A percentile compares a stretch with the other conserved stretches of the same genome.
These are phyloP conservation scores for Coprinopsis sp. DNA, from an alignment of 768 basidiomycete genomes.

Conservation along the genomic window DNA sequence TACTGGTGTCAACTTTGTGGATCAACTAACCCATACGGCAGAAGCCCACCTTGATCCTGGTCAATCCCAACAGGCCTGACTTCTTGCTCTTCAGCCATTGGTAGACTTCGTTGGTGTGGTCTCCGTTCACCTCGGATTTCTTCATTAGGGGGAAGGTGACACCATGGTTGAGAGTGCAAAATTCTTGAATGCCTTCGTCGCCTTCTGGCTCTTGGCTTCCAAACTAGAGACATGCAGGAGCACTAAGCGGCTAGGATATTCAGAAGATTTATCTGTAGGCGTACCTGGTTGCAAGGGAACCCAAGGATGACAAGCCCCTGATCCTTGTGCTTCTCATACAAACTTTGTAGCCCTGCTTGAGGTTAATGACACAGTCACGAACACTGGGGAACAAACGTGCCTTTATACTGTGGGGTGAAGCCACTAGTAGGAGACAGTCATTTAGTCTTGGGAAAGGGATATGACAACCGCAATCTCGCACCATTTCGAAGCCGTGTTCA, in stretches of 20 bases:
- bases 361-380: no score
- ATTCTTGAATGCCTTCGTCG: slow-evolving; percentile 68
- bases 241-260: background rate
- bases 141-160: slow-evolving; percentile 89
- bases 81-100: slow-evolving; percentile 82
- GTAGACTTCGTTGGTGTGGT: slow-evolving; percentile 77
- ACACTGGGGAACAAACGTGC: slow-evolving; percentile 23
- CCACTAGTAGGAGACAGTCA: slow-evolving; percentile 42
- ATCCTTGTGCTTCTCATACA: slow-evolving; percentile 81
- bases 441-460: background rate
- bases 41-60: slow-evolving; percentile 61
- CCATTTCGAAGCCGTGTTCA: slow-evolving; percentile 78
- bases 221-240: slow-evolving; percentile 44
- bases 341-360: slow-evolving; percentile 63
- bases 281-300: slow-evolving; percentile 87
- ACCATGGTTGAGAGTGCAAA: slow-evolving; percentile 79
- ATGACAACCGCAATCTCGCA: slow-evolving; percentile 26
- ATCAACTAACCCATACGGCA: background rate
- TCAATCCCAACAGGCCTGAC: slow-evolving; percentile 63
- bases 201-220: slow-evolving; percentile 81
- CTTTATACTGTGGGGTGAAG: slow-evolving; percentile 80
- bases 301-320: slow-evolving; percentile 75
- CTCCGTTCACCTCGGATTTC: slow-evolving; percentile 92
- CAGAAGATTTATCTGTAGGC: slow-evolving; percentile 10
- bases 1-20: background rate